phyloP scores from a whole-genome alignment of 1,139 yeast species.

The Candida freyschussii region DNA sequence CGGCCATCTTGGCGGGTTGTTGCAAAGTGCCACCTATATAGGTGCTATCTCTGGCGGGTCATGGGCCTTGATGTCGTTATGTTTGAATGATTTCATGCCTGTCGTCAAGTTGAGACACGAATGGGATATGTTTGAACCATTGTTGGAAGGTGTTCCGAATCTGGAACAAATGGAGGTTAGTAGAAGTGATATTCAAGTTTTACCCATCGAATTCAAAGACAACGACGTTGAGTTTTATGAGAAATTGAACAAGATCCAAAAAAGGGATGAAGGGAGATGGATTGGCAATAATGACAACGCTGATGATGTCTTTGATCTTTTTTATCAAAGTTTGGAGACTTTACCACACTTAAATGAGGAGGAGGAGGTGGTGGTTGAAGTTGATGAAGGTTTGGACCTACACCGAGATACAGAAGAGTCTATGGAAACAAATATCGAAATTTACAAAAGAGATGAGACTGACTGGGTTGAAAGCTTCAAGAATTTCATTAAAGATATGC shows the following conservation, averaged over 20 bases:
- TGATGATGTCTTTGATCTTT: slow-evolving; percentile 13
- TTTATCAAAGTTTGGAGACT: slow-evolving; percentile 12
- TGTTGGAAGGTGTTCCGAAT: slow-evolving; percentile 51
- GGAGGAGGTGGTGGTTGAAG: slow-evolving; percentile 1
- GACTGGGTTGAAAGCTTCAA: slow-evolving; percentile 22
- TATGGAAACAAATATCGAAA: no score
- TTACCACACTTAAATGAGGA: slow-evolving; percentile 8
- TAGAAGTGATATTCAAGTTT: slow-evolving; percentile 27
- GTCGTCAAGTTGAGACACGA: slow-evolving; percentile 33
- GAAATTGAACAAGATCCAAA: slow-evolving; percentile 21
- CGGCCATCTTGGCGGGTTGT: slow-evolving; percentile 43
- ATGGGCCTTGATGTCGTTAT: slow-evolving; percentile 51
- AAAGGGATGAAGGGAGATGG: slow-evolving; percentile 11
- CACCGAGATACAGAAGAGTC: no score
- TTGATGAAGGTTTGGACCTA: not conserved
- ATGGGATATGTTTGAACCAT: slow-evolving; percentile 46
- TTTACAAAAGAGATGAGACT: slow-evolving; percentile 9
- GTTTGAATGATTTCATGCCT: slow-evolving; percentile 43
- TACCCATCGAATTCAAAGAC: slow-evolving; percentile 22
- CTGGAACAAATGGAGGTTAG: slow-evolving; percentile 27
- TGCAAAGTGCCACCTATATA: slow-evolving; percentile 50
- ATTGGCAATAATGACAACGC: not conserved
- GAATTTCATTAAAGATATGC: slow-evolving; percentile 23
- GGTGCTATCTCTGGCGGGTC: slow-evolving; percentile 72
- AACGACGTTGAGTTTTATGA: slow-evolving; percentile 24